These are phyloP conservation scores for Calophaca sinica DNA, from an alignment of 306 rosid species.

Conservation along the genomic window DNA sequence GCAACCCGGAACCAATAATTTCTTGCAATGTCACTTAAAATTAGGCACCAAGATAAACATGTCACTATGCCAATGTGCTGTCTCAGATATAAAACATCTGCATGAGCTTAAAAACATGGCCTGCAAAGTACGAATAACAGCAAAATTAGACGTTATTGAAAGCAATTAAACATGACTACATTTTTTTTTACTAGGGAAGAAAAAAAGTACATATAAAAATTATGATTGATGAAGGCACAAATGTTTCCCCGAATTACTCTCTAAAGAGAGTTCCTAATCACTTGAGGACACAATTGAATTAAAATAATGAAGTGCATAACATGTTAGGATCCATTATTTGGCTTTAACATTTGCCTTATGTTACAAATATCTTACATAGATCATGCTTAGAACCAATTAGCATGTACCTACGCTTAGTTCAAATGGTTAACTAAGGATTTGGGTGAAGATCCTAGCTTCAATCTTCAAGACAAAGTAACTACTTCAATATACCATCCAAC, in stretches of 20 bases:
- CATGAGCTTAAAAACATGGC: constrained; percentile 22
- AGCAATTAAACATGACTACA: neutral
- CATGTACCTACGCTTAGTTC: neutral
- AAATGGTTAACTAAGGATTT: neutral
- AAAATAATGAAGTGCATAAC: neutral
- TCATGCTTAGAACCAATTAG: constrained; percentile 1
- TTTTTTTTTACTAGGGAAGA: neutral
- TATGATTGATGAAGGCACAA: neutral
- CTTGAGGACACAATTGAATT: neutral
- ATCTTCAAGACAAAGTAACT: neutral
- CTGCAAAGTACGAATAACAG: constrained; percentile 29
- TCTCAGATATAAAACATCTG: constrained; percentile 32
- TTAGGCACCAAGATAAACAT: neutral
- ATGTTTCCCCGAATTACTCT: neutral
- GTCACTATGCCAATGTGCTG: constrained; percentile 2
- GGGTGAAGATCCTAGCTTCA: neutral
- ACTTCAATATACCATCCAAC: neutral
- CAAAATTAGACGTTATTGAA: constrained; percentile 11
- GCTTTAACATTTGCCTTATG: too few species aligned
- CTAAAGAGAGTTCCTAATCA: neutral
- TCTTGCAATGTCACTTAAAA: constrained; percentile 19
- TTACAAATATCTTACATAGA: neutral
- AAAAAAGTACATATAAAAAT: neutral
- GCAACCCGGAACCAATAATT: neutral
- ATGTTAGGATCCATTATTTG: neutral